A percentile compares a stretch with the other conserved stretches of the same genome.
Conservation (phyloP, 2,329 filamentous ascomycete species). For the Curvularia sp. region DNA sequence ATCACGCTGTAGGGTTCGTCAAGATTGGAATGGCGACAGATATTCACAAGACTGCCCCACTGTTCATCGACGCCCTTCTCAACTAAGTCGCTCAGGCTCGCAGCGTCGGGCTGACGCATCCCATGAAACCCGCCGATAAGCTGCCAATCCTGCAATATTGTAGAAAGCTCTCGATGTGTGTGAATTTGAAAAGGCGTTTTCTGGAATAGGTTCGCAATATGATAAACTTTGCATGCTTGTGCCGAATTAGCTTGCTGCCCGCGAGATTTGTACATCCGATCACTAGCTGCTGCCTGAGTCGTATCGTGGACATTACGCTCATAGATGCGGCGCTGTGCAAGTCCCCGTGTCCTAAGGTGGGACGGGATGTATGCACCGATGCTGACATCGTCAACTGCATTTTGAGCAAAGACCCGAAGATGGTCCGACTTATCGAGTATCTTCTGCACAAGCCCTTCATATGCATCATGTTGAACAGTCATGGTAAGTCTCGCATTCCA, state of each 20-base stretch:
- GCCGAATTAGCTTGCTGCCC: constrained; percentile 16
- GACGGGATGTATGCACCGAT: constrained; percentile 11
- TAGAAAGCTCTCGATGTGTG: constrained; percentile 19
- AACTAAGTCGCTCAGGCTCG: constrained; percentile 32
- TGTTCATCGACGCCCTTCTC: constrained; percentile 43
- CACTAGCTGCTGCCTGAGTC: constrained; percentile 1
- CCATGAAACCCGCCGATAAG: constrained; percentile 27
- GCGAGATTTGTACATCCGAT: constrained; percentile 21
- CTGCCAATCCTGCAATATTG: constrained; percentile 21
- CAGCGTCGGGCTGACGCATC: constrained; percentile 5
- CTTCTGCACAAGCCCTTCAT: constrained; percentile 18
- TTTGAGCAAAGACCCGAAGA: constrained; percentile 20
- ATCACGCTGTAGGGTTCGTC: constrained; percentile 49
- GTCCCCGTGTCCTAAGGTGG: constrained; percentile 25
- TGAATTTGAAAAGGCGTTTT: constrained; percentile 17
- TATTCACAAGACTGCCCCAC: constrained; percentile 54
- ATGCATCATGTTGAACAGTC: constrained; percentile 34
- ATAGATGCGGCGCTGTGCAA: constrained; percentile 20
- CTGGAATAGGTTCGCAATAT: constrained; percentile 19
- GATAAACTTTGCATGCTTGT: constrained; percentile 25
- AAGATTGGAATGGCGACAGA: constrained; percentile 38
- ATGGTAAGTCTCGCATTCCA: constrained; percentile 53
- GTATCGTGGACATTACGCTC: constrained; percentile 15
- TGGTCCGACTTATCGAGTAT: constrained; percentile 24
- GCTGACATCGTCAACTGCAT: constrained; percentile 15